These are phyloP conservation scores for Phialophora verrucosa DNA, from an alignment of 2,329 filamentous ascomycete species.

Conservation along the genomic window DNA sequence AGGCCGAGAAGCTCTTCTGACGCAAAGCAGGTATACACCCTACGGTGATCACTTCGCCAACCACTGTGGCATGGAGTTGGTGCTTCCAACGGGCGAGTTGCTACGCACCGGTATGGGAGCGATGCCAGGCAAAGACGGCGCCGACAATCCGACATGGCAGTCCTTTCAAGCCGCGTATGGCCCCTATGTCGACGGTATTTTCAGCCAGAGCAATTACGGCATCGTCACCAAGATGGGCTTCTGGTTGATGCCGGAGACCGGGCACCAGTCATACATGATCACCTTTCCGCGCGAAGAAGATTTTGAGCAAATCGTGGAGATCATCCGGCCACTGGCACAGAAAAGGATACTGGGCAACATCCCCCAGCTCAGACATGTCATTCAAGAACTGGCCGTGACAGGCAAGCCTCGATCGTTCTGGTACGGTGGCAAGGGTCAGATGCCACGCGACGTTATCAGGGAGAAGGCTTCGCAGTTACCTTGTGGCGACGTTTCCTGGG, in stretches of 20 bases:
- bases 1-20: neutral
- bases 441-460: constrained; percentile 43
- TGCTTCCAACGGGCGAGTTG: constrained; percentile 49
- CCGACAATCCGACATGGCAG: constrained; percentile 46
- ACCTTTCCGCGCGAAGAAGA: constrained; percentile 49
- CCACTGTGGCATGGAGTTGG: constrained; percentile 54
- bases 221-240: constrained; percentile 41
- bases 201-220: constrained; percentile 44
- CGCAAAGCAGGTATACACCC: constrained; percentile 33
- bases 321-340: constrained; percentile 45
- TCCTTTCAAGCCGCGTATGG: constrained; percentile 44
- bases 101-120: constrained; percentile 52
- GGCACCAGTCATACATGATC: constrained; percentile 50
- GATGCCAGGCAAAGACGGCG: constrained; percentile 37
- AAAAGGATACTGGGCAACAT: constrained; percentile 42
- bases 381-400: constrained; percentile 43
- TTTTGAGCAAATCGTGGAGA: constrained; percentile 46
- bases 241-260: constrained; percentile 42
- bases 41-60: constrained; percentile 55
- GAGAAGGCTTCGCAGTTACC: constrained; percentile 41
- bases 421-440: constrained; percentile 39
- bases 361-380: constrained; percentile 43
- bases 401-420: constrained; percentile 41
- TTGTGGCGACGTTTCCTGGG: constrained; percentile 42
- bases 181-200: constrained; percentile 47